Percentiles rank a stretch among this genome's conserved stretches.
These are phyloP conservation scores for Penicillium psychrofluorescens DNA, from an alignment of 495 filamentous ascomycete genomes.

Conservation along the genomic window DNA sequence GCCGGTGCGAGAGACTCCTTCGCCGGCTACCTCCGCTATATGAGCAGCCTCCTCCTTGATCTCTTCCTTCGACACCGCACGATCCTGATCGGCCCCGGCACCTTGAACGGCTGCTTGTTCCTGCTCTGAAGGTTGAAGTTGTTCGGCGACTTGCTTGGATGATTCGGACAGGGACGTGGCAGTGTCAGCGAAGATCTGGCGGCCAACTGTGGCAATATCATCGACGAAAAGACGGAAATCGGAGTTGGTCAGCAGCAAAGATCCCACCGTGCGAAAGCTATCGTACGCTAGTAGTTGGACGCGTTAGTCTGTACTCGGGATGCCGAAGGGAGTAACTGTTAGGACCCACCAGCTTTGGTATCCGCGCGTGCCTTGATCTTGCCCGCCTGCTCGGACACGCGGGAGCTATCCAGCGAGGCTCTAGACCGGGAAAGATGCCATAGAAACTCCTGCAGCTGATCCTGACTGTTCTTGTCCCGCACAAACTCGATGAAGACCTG, in stretches of 20 bases:
- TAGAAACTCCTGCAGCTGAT: conserved; percentile 85
- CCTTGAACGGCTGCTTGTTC: conserved; percentile 51
- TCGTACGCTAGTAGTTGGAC: conserved; percentile 55
- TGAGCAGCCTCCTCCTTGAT: conserved; percentile 55
- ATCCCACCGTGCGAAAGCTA: conserved; percentile 77
- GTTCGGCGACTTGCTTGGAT: conserved; percentile 64
- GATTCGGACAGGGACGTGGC: conserved; percentile 66
- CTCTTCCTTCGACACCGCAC: conserved; percentile 49
- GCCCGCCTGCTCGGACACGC: conserved; percentile 55
- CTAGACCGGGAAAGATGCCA: conserved; percentile 75
- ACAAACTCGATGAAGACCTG: conserved; percentile 69
- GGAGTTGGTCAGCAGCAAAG: conserved; percentile 76
- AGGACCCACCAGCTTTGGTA: conserved; percentile 59
- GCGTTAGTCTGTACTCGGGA: no score
- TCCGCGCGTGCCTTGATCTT: conserved; percentile 67
- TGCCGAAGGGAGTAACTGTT: no score
- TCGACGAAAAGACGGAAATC: conserved; percentile 83
- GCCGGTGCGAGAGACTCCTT: conserved; percentile 59
- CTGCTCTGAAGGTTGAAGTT: conserved; percentile 57
- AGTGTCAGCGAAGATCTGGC: conserved; percentile 83
- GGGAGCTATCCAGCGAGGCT: conserved; percentile 59
- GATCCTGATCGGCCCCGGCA: conserved; percentile 47
- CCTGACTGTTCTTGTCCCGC: conserved; percentile 71
- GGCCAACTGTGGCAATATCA: conserved; percentile 71
- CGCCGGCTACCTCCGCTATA: conserved; percentile 53